Evolutionary conservation across 345 rosid genomes (phyloP).

Genomic region (Trapa incisa): DNA sequence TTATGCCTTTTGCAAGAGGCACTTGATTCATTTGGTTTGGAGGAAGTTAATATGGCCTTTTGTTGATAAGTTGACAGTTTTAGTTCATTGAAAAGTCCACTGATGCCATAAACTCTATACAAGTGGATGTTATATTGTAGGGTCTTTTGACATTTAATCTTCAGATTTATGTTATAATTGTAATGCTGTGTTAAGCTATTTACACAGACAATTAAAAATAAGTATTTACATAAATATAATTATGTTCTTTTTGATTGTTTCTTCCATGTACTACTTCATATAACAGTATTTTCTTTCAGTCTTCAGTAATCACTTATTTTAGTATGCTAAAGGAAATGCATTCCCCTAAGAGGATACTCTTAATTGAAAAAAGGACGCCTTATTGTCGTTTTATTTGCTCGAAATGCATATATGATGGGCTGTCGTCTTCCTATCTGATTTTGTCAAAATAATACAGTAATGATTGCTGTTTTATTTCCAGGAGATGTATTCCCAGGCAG

Average conservation of each 20-base stretch:
- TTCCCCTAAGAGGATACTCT: neutral
- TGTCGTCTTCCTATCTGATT: neutral
- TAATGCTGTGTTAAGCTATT: neutral
- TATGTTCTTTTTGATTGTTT: neutral
- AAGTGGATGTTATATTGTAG: too few species aligned
- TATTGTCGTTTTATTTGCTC: neutral
- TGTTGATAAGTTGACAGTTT: neutral
- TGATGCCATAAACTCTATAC: neutral
- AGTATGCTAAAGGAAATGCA: neutral
- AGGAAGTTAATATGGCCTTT: neutral
- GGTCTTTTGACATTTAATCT: neutral
- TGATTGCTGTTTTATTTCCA: slow-evolving; percentile 22
- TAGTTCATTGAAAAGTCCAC: neutral
- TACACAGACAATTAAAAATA: neutral
- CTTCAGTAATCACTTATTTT: neutral
- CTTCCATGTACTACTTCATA: neutral
- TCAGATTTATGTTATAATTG: neutral
- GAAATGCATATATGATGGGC: neutral
- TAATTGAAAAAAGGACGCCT: neutral
- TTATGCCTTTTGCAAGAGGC: neutral
- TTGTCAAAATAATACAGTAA: neutral
- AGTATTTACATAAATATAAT: neutral
- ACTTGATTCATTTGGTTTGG: neutral
- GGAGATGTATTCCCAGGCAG: slow-evolving; percentile 92
- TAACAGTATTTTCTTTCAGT: neutral